Percentiles rank a stretch among this genome's conserved stretches.
Evolutionary conservation across 176 grass and related monocot genomes (phyloP).

Genomic region (Urochloa ruziziensis): DNA sequence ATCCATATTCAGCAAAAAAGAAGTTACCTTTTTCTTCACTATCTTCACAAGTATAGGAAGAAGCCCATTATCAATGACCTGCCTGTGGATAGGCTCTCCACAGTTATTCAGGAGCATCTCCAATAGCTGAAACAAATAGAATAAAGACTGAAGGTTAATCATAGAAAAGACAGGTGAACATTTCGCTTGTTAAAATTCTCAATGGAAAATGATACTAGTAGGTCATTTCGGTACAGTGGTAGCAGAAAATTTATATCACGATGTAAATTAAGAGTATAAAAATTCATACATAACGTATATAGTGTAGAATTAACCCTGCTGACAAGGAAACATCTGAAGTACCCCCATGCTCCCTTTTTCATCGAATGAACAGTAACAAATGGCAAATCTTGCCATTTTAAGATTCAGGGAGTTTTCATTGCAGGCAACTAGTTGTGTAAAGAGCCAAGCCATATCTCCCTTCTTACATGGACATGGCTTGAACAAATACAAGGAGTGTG

Average conservation of each 20-base stretch:
- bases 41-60: slow-evolving; percentile 90
- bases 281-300: background rate
- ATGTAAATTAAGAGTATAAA: background rate
- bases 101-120: slow-evolving; percentile 99
- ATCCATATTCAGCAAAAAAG: slow-evolving; percentile 17
- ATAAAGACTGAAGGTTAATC: slow-evolving; percentile 3
- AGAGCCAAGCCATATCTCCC: background rate
- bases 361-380: background rate
- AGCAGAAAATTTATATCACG: background rate
- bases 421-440: background rate
- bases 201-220: background rate
- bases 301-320: background rate
- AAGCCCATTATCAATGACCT: slow-evolving; percentile 82
- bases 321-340: slow-evolving; percentile 7
- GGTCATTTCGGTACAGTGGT: background rate
- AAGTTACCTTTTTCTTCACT: slow-evolving; percentile 96
- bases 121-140: slow-evolving; percentile 71
- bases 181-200: background rate
- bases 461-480: background rate
- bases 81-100: slow-evolving; percentile 80
- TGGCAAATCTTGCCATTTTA: background rate
- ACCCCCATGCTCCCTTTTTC: background rate
- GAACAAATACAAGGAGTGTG: background rate
- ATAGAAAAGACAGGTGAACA: background rate
- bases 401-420: background rate